Conservation (phyloP, 2,329 filamentous ascomycete genomes). For the Cyanodermella asteris region DNA sequence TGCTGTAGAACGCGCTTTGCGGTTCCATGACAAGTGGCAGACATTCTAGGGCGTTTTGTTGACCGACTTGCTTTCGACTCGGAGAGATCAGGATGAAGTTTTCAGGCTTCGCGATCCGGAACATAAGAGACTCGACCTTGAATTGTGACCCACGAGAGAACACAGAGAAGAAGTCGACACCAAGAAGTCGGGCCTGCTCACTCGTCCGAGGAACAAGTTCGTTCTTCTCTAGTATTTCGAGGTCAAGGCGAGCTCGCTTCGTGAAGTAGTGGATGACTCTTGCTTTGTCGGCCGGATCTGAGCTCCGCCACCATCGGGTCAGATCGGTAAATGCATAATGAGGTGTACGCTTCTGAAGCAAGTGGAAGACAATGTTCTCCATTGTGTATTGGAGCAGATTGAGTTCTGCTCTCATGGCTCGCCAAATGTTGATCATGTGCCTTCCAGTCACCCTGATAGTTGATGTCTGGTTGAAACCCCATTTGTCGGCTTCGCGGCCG, state of each 20-base stretch:
- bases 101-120: slow-evolving; percentile 90
- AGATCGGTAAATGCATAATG: slow-evolving; percentile 64
- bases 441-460: slow-evolving; percentile 81
- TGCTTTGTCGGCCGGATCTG: slow-evolving; percentile 43
- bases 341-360: slow-evolving; percentile 69
- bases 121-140: slow-evolving; percentile 98
- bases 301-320: slow-evolving; percentile 59
- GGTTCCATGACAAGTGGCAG: slow-evolving; percentile 94
- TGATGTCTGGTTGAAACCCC: slow-evolving; percentile 87
- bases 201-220: slow-evolving; percentile 76
- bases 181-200: slow-evolving; percentile 79
- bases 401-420: slow-evolving; percentile 82
- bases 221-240: slow-evolving; percentile 81
- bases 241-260: slow-evolving; percentile 52
- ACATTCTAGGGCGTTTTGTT: slow-evolving; percentile 86
- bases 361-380: slow-evolving; percentile 85
- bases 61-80: slow-evolving; percentile 73
- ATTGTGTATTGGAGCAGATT: slow-evolving; percentile 86
- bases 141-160: slow-evolving; percentile 90
- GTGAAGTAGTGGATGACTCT: slow-evolving; percentile 63
- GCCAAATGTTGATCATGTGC: slow-evolving; percentile 94
- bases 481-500: slow-evolving; percentile 67
- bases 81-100: slow-evolving; percentile 82
- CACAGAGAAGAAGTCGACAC: slow-evolving; percentile 92
- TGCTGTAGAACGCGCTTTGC: slow-evolving; percentile 80